Evolutionary conservation across 176 grass and related monocot genomes (phyloP), one percentile per base, ranked within the genome.

Genomic region (Musa itinerans): DNA sequence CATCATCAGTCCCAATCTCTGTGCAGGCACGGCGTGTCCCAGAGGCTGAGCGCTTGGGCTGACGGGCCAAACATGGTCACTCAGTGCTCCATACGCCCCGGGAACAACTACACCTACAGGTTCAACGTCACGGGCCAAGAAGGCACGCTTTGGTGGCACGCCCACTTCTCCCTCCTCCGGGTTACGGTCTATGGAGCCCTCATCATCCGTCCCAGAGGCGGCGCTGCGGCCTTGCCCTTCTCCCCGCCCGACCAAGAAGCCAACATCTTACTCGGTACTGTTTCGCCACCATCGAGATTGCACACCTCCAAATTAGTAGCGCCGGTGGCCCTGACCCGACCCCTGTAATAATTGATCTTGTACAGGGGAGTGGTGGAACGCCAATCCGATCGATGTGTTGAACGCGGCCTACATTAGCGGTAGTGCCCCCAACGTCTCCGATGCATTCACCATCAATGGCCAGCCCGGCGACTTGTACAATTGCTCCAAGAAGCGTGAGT

Each of bases 91-190:
- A 92, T 96, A 20, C 75, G 53, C 11, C 87, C 92, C 1, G 65
- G 86, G 4, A 27, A 10, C 34, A 62, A 48, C 17, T 92, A 87
- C 74, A 87, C 87, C 13, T 89, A 96, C 58, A 65, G 65, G 65
- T 92, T 92, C 87, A 52, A 50, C 77, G 43, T 92, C 50, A 72
- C 80, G 7, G 80, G 85, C 14, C 89, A 96, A 72, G 92, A 89
- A 54, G 92, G 92, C 82, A 96, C 92, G 25, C 78, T 96, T 20
- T 96, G 92, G 92, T 96, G 92, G 92, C 92, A 92, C 71, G 84
- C 92, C 62, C 89, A 96, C 75, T 25, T 27, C 49, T 84, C 78
- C 1, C 74, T 78, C 72, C 29, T 89, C 34, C 87, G 90, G n/a
- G 87, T 74, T 2, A 93, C 90, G 1, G 84, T 86, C 9, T 3